Evolutionary conservation across 2,329 filamentous ascomycete species (phyloP).

Genomic region (Fusarium phyllophilum): DNA sequence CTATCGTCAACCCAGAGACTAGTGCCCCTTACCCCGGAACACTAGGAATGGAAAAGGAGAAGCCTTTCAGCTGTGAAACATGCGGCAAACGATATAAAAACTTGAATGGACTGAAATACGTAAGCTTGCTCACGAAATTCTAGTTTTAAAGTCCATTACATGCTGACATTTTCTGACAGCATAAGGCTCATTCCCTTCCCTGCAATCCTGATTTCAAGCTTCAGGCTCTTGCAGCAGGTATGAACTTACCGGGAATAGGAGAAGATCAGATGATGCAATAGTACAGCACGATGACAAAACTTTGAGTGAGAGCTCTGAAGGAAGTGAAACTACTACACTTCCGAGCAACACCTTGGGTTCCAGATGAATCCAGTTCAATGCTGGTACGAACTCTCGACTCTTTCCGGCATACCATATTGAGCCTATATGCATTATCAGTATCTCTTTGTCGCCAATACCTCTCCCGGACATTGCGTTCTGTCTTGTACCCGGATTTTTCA

Average conservation of each 20-base stretch:
- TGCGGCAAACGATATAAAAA: conserved; percentile 99
- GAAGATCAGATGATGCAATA: conserved; percentile 57
- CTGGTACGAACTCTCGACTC: conserved; percentile 13
- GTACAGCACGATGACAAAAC: neutral
- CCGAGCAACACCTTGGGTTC: neutral
- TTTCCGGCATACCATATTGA: conserved; percentile 32
- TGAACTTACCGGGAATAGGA: conserved; percentile 56
- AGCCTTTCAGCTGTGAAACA: conserved; percentile 96
- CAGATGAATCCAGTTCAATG: neutral
- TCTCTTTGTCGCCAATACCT: conserved; percentile 36
- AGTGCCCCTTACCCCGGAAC: conserved; percentile 95
- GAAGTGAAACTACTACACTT: neutral
- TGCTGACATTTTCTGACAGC: conserved; percentile 57
- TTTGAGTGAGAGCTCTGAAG: neutral
- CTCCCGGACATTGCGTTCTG: neutral
- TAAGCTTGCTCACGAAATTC: conserved; percentile 53
- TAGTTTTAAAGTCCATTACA: neutral
- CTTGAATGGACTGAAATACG: conserved; percentile 96
- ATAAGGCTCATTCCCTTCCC: conserved; percentile 84
- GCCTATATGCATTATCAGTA: conserved; percentile 8
- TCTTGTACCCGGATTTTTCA: conserved; percentile 19
- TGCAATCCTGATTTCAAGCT: conserved; percentile 84
- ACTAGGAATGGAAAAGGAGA: conserved; percentile 99
- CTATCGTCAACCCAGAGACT: conserved; percentile 96
- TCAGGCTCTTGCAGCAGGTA: conserved; percentile 56